Evolutionary conservation across 768 basidiomycete species (phyloP).

Genomic region (Suillus lakei): DNA sequence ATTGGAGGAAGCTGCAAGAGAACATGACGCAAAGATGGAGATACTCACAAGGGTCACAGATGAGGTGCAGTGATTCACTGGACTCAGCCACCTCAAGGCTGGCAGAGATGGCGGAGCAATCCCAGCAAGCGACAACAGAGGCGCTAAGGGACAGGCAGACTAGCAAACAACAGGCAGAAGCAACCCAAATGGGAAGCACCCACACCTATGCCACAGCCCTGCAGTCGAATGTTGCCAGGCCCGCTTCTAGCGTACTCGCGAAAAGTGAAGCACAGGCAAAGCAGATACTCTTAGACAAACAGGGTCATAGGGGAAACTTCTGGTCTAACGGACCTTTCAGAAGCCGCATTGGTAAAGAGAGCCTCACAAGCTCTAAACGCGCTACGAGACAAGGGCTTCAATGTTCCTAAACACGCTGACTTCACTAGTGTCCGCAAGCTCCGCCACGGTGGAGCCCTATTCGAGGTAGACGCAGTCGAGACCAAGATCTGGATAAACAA

Average conservation of each 20-base stretch:
- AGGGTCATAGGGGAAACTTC: neutral
- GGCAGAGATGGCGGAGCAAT: no score
- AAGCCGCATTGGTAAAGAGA: neutral
- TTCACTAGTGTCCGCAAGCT: slow-evolving; percentile 7
- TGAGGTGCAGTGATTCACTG: no score
- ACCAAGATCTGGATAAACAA: neutral
- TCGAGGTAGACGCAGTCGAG: slow-evolving; percentile 11
- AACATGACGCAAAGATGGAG: no score
- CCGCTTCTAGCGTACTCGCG: no score
- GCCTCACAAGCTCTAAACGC: neutral
- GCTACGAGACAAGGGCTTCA: neutral
- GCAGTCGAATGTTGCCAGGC: no score
- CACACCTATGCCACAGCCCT: no score
- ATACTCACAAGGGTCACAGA: no score
- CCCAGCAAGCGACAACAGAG: no score
- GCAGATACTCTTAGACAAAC: neutral
- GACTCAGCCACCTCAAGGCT: no score
- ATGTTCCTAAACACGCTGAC: neutral
- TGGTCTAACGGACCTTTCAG: neutral
- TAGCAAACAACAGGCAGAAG: neutral
- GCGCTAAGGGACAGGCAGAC: no score
- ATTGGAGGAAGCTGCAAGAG: no score
- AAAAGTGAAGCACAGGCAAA: neutral
- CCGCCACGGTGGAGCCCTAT: slow-evolving; percentile 14
- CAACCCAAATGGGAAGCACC: no score